phyloP scores from a whole-genome alignment of 805 yeast species.

The Yamadazyma laniorum region DNA sequence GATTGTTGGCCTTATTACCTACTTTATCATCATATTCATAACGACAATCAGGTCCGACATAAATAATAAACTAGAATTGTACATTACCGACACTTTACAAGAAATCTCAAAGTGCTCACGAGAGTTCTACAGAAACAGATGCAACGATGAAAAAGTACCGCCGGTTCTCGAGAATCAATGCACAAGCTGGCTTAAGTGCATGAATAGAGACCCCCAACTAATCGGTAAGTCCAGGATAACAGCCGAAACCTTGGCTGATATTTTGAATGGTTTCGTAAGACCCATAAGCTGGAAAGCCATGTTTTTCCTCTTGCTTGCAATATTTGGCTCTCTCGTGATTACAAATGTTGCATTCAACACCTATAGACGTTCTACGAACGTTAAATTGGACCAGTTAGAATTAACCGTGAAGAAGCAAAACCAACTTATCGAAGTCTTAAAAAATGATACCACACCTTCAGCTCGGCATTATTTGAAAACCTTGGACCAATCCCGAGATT shows the following conservation, averaged over 20 bases:
- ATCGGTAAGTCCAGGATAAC: constrained; percentile 70
- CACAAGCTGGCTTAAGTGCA: constrained; percentile 74
- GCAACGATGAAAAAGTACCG: constrained; percentile 60
- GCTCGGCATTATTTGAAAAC: too few species aligned
- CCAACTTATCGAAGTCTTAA: constrained; percentile 2
- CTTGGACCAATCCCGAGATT: neutral
- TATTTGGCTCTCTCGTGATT: constrained; percentile 51
- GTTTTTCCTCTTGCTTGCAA: constrained; percentile 42
- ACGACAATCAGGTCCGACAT: constrained; percentile 67
- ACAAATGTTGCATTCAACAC: constrained; percentile 51
- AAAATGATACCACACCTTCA: too few species aligned
- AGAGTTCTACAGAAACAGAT: constrained; percentile 69
- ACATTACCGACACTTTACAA: constrained; percentile 56
- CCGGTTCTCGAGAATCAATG: constrained; percentile 77
- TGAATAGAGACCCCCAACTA: constrained; percentile 70
- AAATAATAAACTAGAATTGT: constrained; percentile 61
- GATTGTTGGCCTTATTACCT: constrained; percentile 50
- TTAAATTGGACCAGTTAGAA: constrained; percentile 15
- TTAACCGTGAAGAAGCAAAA: constrained; percentile 16
- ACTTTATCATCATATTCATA: constrained; percentile 50
- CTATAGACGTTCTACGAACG: constrained; percentile 21
- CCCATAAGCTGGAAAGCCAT: constrained; percentile 72
- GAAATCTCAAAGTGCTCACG: constrained; percentile 69
- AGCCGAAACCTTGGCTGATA: constrained; percentile 81
- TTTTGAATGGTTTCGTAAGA: constrained; percentile 69